Conservation (phyloP, 2,329 filamentous ascomycete genomes). For the Aspergillus flavus region DNA sequence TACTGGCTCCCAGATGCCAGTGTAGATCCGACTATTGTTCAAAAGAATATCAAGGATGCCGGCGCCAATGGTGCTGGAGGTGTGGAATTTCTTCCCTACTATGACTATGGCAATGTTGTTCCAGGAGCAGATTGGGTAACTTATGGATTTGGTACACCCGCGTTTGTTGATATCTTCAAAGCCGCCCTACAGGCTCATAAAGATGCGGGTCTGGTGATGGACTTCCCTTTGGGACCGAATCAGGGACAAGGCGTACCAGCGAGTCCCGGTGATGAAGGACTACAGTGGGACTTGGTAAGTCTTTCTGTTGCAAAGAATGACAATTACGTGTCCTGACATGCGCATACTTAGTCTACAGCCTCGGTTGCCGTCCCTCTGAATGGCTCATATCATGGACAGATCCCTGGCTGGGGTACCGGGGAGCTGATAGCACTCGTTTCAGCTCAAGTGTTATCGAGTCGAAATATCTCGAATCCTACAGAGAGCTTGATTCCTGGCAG, state of each 20-base stretch:
- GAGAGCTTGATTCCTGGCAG: background rate
- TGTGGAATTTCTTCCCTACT: constrained; percentile 44
- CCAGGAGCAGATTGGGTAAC: constrained; percentile 38
- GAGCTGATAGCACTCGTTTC: constrained; percentile 31
- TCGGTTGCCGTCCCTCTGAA: constrained; percentile 24
- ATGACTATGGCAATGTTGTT: constrained; percentile 37
- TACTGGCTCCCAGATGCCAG: constrained; percentile 47
- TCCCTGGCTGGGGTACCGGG: constrained; percentile 44
- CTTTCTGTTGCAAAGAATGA: background rate
- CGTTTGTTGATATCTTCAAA: constrained; percentile 33
- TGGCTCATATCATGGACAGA: constrained; percentile 32
- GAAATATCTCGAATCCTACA: constrained; percentile 16
- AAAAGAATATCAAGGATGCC: constrained; percentile 35
- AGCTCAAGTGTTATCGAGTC: constrained; percentile 20
- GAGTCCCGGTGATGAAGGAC: constrained; percentile 32
- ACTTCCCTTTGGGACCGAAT: constrained; percentile 50
- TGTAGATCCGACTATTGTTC: constrained; percentile 30
- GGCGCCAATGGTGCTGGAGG: constrained; percentile 41
- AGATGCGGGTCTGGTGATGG: constrained; percentile 44
- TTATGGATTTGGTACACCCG: constrained; percentile 43
- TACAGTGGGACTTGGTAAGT: constrained; percentile 31
- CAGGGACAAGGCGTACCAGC: constrained; percentile 51
- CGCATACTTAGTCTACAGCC: constrained; percentile 7
- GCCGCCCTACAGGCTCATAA: constrained; percentile 35
- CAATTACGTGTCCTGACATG: background rate